These are phyloP conservation scores for Periconia sp. DNA, from an alignment of 2,329 filamentous ascomycete genomes.

Conservation along the genomic window DNA sequence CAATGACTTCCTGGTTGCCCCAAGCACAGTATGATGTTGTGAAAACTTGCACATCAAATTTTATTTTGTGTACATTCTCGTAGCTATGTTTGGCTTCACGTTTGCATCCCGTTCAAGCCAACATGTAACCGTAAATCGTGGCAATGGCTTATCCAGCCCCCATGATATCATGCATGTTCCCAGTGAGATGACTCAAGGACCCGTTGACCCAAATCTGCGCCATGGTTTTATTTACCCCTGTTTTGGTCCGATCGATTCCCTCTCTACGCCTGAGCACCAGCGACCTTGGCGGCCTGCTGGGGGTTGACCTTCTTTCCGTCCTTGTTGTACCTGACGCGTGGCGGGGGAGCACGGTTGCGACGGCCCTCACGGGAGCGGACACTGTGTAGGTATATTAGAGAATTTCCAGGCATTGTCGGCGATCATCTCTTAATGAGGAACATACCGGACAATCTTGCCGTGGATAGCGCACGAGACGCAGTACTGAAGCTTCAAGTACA, in stretches of 20 bases:
- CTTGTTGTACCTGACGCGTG: slow-evolving; percentile 99
- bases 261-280: slow-evolving; percentile 27
- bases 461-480: slow-evolving; percentile 99
- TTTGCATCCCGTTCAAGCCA: slow-evolving; percentile 28
- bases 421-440: slow-evolving; percentile 40
- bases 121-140: slow-evolving; percentile 36
- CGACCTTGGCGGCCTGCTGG: slow-evolving; percentile 70
- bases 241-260: slow-evolving; percentile 8
- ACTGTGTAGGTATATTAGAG: slow-evolving; percentile 55
- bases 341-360: slow-evolving; percentile 97
- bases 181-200: slow-evolving; percentile 38
- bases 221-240: slow-evolving; percentile 31
- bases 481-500: slow-evolving; percentile 99
- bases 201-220: slow-evolving; percentile 39
- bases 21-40: background rate
- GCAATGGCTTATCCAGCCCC: slow-evolving; percentile 31
- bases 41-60: slow-evolving; percentile 33
- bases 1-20: no score
- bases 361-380: slow-evolving; percentile 95
- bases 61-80: slow-evolving; percentile 40
- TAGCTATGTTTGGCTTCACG: slow-evolving; percentile 35
- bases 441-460: slow-evolving; percentile 99
- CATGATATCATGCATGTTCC: slow-evolving; percentile 39
- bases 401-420: slow-evolving; percentile 3
- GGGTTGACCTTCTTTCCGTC: slow-evolving; percentile 99